These are phyloP conservation scores for Diaporthe capsici DNA, from an alignment of 2,329 filamentous ascomycete genomes.

Conservation along the genomic window DNA sequence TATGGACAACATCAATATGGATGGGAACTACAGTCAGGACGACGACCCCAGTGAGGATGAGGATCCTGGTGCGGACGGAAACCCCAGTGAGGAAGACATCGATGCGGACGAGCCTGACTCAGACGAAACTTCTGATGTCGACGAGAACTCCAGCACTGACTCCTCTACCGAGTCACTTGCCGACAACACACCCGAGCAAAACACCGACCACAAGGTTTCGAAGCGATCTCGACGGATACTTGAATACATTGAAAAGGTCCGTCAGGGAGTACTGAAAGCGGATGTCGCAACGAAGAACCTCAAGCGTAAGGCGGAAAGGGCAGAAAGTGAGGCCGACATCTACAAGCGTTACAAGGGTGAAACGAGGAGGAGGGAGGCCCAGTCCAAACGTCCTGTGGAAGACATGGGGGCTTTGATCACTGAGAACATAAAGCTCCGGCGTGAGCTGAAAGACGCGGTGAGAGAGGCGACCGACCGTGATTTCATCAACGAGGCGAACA, in stretches of 20 bases:
- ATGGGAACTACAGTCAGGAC: neutral
- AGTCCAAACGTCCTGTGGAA: too few species aligned
- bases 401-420: too few species aligned
- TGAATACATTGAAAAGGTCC: neutral
- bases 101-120: neutral
- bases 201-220: neutral
- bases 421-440: neutral
- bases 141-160: too few species aligned
- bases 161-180: neutral
- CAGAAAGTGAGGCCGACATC: too few species aligned
- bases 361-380: too few species aligned
- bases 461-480: neutral
- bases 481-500: neutral
- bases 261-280: too few species aligned
- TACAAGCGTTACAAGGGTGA: too few species aligned
- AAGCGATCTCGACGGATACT: neutral
- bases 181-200: neutral
- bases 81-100: neutral
- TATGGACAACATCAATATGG: neutral
- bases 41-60: neutral
- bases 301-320: neutral
- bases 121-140: neutral
- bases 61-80: neutral
- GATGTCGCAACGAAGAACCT: neutral
- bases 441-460: neutral